phyloP scores from a whole-genome alignment of 2,329 filamentous ascomycete species.

The Aspergillus floridensis region DNA sequence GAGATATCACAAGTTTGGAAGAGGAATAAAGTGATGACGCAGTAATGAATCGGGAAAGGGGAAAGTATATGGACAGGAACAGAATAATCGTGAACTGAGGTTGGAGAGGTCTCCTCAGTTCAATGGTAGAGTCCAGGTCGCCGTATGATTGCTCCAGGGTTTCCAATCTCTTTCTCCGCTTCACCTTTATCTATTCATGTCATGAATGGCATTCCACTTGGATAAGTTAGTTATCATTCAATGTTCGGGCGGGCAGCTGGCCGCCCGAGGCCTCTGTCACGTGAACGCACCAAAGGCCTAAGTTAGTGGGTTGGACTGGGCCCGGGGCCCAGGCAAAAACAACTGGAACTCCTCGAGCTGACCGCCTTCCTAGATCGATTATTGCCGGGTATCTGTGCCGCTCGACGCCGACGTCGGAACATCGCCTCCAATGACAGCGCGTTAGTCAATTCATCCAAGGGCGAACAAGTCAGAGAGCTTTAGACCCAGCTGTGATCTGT shows the following conservation, averaged over 20 bases:
- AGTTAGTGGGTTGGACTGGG: neutral
- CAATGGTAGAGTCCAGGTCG: neutral
- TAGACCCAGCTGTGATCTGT: neutral
- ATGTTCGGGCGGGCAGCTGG: neutral
- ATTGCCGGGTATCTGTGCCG: conserved; percentile 2
- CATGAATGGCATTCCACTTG: neutral
- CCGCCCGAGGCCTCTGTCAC: neutral
- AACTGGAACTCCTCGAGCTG: neutral
- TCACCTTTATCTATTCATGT: neutral
- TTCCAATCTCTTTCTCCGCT: neutral
- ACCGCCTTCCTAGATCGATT: conserved; percentile 3
- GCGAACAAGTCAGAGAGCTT: neutral
- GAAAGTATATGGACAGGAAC: neutral
- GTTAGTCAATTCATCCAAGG: neutral
- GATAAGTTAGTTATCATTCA: neutral
- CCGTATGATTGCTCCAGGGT: neutral
- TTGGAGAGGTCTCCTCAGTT: neutral
- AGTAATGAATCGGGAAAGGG: neutral
- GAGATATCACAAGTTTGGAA: neutral
- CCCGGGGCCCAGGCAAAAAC: neutral
- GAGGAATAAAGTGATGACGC: neutral
- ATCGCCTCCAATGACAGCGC: neutral
- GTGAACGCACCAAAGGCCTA: neutral
- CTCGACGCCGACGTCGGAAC: conserved; percentile 5
- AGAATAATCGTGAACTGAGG: neutral